Evolutionary conservation across 2,329 filamentous ascomycete species (phyloP), one percentile per base, ranked within the genome.

Genomic region (Ceratocystis albifundus): DNA sequence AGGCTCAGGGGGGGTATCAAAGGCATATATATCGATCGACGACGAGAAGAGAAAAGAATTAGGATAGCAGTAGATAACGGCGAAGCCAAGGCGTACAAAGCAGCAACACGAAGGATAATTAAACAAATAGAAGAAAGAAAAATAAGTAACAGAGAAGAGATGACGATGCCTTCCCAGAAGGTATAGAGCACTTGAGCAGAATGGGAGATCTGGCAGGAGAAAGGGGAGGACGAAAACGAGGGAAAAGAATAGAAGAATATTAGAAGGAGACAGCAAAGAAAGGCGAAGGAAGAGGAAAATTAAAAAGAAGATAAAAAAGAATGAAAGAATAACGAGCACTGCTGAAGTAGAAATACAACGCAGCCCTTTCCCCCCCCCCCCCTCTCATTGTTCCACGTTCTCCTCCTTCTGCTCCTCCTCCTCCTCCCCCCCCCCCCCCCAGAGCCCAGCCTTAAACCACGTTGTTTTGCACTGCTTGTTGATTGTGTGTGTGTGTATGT

Each of bases 131-230:
- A 63, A 50, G 41, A 48, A 50, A 17, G 20, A 63, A 50, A 63
- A 63, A n/a, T 3, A 63, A 63, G 41, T 32, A 63, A 36, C 4
- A 28, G 46, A 45, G 46, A 12, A 63, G 20, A 3, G 32, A n/a
- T 20, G 30, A 41, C 4, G 28, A 63, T n/a, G 61, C 61, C 61
- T 63, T 63, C 44, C 45, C 61, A 63, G 61, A 63, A 63, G 61
- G 61, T 53, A 48, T 25, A 62, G 10, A 63, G 17, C 15, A 22
- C 46, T 44, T 28, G 45, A 17, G 41, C 8, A 45, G 32, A 32
- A 17, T 32, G 53, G 53, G 53, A 36, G 53, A 59, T 59, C 6
- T 25, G 22, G 28, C 7, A 63, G 28, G 36, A 20, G 10, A 44
- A 46, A 45, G 22, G n/a, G n/a, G 30, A 62, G 44, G 1, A 45